phyloP scores from a whole-genome alignment of 345 rosid species.

The Carallia brachiata region DNA sequence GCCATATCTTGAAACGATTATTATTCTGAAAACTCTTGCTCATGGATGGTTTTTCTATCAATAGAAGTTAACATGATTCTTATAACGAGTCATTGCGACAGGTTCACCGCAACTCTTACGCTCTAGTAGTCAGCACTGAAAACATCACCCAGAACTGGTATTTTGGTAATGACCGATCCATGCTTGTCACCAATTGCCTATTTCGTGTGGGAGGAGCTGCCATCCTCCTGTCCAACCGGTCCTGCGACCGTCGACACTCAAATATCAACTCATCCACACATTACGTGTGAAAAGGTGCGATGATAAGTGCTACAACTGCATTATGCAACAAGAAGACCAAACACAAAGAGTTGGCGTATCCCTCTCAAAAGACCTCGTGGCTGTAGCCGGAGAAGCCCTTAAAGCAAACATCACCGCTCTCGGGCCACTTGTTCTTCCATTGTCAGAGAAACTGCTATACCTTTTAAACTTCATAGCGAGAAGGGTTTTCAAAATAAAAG shows the following conservation, averaged over 20 bases:
- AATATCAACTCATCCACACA: constrained; percentile 20
- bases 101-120: constrained; percentile 25
- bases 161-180: constrained; percentile 19
- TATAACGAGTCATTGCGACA: not conserved
- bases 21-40: too few species aligned
- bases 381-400: constrained; percentile 21
- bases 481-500: constrained; percentile 4
- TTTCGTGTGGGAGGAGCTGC: constrained; percentile 32
- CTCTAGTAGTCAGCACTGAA: constrained; percentile 29
- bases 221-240: constrained; percentile 20
- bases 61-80: not conserved
- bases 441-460: constrained; percentile 21
- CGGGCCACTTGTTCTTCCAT: constrained; percentile 25
- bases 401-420: constrained; percentile 20
- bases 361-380: constrained; percentile 20
- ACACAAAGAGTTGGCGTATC: constrained; percentile 9
- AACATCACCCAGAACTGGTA: constrained; percentile 24
- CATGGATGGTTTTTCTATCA: too few species aligned
- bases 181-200: constrained; percentile 28
- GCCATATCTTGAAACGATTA: too few species aligned
- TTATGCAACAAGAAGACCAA: constrained; percentile 17
- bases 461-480: constrained; percentile 2
- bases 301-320: constrained; percentile 17
- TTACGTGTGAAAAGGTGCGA: constrained; percentile 27
- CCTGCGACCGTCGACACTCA: constrained; percentile 18